Percentiles rank a stretch among this genome's conserved stretches.
These are phyloP conservation scores for Nicotiana knightiana DNA, from an alignment of 257 asterid species.

Conservation along the genomic window DNA sequence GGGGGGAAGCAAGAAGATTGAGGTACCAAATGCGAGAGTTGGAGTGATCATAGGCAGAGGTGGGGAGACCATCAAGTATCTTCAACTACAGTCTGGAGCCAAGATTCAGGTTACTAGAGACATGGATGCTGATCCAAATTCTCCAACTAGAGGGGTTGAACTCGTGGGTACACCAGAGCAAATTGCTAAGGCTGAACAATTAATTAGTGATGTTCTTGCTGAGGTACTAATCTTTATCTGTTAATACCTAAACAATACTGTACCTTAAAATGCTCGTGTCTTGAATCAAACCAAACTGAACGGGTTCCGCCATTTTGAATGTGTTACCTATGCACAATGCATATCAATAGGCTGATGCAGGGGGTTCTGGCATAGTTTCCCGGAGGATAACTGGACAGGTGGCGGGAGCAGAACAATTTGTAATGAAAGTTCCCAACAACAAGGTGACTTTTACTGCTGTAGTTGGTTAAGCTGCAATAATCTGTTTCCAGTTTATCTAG, in stretches of 20 bases:
- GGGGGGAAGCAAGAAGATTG: not conserved
- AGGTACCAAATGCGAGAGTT: constrained; percentile 45
- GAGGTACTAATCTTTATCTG: constrained; percentile 38
- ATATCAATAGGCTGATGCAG: constrained; percentile 66
- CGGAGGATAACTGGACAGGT: constrained; percentile 53
- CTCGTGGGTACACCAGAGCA: constrained; percentile 25
- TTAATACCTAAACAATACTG: not conserved
- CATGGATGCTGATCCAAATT: constrained; percentile 18
- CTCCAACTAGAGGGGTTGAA: constrained; percentile 19
- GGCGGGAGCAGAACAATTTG: constrained; percentile 63
- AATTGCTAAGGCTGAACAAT: constrained; percentile 22
- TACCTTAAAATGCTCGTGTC: constrained; percentile 1
- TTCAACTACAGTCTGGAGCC: constrained; percentile 72
- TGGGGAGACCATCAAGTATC: constrained; percentile 74
- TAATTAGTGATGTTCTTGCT: constrained; percentile 22
- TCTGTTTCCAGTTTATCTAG: no score
- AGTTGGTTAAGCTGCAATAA: no score
- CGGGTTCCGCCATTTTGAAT: not conserved
- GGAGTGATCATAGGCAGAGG: constrained; percentile 78
- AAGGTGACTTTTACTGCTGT: constrained; percentile 37
- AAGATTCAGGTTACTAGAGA: constrained; percentile 65
- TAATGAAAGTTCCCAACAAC: constrained; percentile 68
- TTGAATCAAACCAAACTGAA: not conserved
- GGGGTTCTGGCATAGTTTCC: constrained; percentile 65
- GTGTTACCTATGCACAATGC: not conserved